Conservation (phyloP, 192 early-diverging fungal species). For the Globomyces pollinis-pini region DNA sequence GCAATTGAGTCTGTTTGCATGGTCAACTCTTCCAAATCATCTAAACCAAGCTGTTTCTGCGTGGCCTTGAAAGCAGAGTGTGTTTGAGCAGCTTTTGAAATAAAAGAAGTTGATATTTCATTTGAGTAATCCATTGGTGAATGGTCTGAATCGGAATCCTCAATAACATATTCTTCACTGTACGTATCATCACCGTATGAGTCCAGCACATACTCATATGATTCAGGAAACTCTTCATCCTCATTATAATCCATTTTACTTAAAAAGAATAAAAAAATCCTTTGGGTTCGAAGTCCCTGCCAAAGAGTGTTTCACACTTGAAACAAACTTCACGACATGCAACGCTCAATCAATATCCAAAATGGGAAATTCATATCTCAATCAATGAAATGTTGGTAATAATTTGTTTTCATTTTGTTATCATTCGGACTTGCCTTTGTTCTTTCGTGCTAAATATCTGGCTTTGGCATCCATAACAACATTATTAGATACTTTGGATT, state of each 20-base stretch:
- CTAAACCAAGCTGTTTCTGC: too few species aligned
- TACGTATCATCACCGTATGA: background rate
- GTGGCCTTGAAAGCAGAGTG: too few species aligned
- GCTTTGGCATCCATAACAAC: constrained; percentile 35
- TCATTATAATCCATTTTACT: too few species aligned
- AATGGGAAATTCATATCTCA: background rate
- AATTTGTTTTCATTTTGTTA: background rate
- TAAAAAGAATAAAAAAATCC: too few species aligned
- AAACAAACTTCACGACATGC: background rate
- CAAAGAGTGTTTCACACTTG: background rate
- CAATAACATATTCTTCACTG: background rate
- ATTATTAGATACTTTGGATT: constrained; percentile 27
- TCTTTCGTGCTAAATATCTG: constrained; percentile 35
- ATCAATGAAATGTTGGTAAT: background rate
- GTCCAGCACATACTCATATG: background rate
- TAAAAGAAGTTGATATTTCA: too few species aligned
- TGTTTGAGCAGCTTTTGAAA: too few species aligned
- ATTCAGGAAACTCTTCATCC: background rate
- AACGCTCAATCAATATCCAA: background rate
- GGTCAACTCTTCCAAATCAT: too few species aligned
- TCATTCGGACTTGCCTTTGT: background rate
- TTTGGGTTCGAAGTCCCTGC: background rate
- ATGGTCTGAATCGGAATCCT: background rate
- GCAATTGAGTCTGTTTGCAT: too few species aligned
- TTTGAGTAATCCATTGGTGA: too few species aligned